Evolutionary conservation across 148 eudicot genomes (phyloP), one percentile per base, ranked within the genome.

Genomic region (Polygonum aviculare): DNA sequence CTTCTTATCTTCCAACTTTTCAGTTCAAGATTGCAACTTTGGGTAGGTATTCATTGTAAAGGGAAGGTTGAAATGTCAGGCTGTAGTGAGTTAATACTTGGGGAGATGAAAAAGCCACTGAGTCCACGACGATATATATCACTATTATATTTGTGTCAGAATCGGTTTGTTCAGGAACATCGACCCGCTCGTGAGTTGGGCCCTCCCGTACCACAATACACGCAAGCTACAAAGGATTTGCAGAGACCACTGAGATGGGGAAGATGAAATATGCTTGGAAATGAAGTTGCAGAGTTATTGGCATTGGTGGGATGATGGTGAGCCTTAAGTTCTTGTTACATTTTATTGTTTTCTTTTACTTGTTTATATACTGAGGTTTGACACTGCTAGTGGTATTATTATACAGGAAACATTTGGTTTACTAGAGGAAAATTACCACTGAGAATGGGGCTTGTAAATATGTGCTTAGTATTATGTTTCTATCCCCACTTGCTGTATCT

Each of bases 221-320:
- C 9, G 19, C 72, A 67, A 67, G 72, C 19, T 67, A 15, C 44
- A 1, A 67, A 67, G 11, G 22, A 67, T 60, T 11, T 14, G 72
- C 44, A 67, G 72, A 67, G 72, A 67, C 40, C 70, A 3, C 18
- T 33, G 45, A 38, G 72, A 67, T 67, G 72, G 72, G 40, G 72
- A 67, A 67, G 15, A 12, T 63, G 40, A 63, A 63, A 67, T 10
- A 7, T 12, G 60, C 72, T n/a, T 35, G 36, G n/a, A 36, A 65
- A 65, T 33, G 71, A 36, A 67, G 69, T 67, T 67, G 72, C 72
- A 67, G 19, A 22, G 15, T 26, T 31, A 10, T 11, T 26, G 12
- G 31, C 69, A 26, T 22, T 60, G 67, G 67, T 60, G 67, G 67
- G 36, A n/a, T 60, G 67, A 60, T 60, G 67, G 5, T 60, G 35